Conservation (phyloP, 805 yeast genomes). For the Kuraishia hungarica region DNA sequence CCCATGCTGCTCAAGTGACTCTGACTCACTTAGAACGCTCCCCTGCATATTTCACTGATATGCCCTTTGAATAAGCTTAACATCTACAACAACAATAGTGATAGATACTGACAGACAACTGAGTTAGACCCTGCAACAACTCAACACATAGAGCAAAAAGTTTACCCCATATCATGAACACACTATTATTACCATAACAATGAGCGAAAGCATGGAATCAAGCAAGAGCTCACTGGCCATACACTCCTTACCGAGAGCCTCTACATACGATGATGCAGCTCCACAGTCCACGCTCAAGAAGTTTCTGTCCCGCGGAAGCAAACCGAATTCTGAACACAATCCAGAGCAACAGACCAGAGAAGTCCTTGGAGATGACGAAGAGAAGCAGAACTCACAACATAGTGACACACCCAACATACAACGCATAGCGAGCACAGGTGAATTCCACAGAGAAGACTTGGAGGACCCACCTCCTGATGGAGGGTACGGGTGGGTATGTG, state of each 20-base stretch:
- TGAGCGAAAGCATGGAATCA: not conserved
- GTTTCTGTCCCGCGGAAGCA: not conserved
- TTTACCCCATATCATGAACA: not conserved
- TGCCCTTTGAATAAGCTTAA: too few relatives aligned
- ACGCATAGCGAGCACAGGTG: not conserved
- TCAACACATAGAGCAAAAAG: too few relatives aligned
- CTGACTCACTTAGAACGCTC: too few relatives aligned
- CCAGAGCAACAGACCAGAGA: not conserved
- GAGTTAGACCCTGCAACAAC: too few relatives aligned
- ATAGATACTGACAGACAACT: too few relatives aligned
- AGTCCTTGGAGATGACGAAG: not conserved
- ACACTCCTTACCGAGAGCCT: not conserved
- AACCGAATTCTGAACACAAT: not conserved
- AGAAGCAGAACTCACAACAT: not conserved
- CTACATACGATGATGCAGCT: not conserved
- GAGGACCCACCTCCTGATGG: constrained; percentile 9
- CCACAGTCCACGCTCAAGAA: not conserved
- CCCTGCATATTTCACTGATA: too few relatives aligned
- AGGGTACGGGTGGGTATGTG: constrained; percentile 6
- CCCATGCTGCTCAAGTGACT: too few relatives aligned
- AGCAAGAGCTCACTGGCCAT: not conserved
- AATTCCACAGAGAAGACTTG: constrained; percentile 3
- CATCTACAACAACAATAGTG: too few relatives aligned
- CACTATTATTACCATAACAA: not conserved
- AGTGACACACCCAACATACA: not conserved